Base-by-base conservation (phyloP, 805 yeast genomes). In the Jamesozyma gamospora region DNA sequence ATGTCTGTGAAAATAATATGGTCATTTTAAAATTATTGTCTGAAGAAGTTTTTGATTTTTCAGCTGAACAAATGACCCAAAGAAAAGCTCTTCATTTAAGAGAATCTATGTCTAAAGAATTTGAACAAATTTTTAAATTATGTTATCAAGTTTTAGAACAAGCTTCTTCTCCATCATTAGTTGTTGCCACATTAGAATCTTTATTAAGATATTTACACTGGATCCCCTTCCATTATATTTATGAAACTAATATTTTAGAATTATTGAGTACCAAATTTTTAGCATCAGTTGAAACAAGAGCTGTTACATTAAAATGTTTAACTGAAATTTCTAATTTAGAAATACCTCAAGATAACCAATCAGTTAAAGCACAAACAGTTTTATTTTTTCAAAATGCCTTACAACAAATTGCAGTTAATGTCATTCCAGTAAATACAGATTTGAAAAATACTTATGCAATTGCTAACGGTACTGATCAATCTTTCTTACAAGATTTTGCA, bases 1-100 rank as follows among this genome's bases (percentile, higher is more conserved):
- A 85, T 53, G 94, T 92, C 35, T 92, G 97, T 66, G 96, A 90
- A 63, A 92, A 92, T 67, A 90, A 92, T 64, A 84, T 90, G 94
- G 75, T 77, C 43, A 88, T 92, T 41, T 71, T 90, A 58, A 81
- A 79, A 52, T 68, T 92, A 48, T 71, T 90, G 49, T 77, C 88
- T 39, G 98, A 90, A 64, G 98, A 90, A 63, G 88, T 90, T 11
- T 90, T 90, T 60, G 97, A 92, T 63, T 90, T 71, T 56, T 78
- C 92, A 12, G 82, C 83, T 34, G 96, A 86, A 43, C 92, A 82
- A 55, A 77, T 92, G 81, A 90, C 98, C 32, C 95, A 85, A 63
- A 94, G 95, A 4, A 90, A 87, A 63, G 81, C 90, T 4, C 74
- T 77, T 49, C 72, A 74, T 40, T 73, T 92, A 58, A 90, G 85